These are phyloP conservation scores for Saccharomyces mikatae DNA, from an alignment of 805 yeast species.

Conservation along the genomic window DNA sequence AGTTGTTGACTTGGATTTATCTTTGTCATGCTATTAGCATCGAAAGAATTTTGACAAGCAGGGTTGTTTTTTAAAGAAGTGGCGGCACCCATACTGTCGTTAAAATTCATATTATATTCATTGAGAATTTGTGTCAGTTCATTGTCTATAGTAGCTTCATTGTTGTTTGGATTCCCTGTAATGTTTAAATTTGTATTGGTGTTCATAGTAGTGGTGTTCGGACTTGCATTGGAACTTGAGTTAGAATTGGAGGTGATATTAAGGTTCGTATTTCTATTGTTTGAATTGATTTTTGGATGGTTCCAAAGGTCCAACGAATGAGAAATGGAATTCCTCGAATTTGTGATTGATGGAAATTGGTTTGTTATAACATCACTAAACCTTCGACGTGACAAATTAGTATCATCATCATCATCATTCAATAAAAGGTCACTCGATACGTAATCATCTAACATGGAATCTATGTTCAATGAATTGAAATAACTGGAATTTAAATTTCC, in stretches of 20 bases:
- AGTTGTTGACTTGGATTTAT: neutral
- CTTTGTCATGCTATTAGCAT: neutral
- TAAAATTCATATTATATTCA: slow-evolving; percentile 21
- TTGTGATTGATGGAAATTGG: slow-evolving; percentile 9
- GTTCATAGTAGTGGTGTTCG: neutral
- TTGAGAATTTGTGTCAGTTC: slow-evolving; percentile 19
- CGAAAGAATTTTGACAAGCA: neutral
- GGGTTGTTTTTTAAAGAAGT: neutral
- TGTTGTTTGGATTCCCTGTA: neutral
- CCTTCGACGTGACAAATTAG: slow-evolving; percentile 11
- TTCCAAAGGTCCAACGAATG: slow-evolving; percentile 26
- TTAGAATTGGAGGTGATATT: neutral
- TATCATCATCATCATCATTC: slow-evolving; percentile 3
- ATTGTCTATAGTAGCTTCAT: slow-evolving; percentile 13
- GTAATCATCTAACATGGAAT: slow-evolving; percentile 13
- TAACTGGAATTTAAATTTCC: neutral
- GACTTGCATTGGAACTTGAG: neutral
- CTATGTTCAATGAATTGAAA: neutral
- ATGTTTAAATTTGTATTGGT: slow-evolving; percentile 1
- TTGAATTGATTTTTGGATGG: slow-evolving; percentile 4
- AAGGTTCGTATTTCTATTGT: neutral
- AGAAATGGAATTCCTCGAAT: slow-evolving; percentile 24
- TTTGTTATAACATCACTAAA: slow-evolving; percentile 16
- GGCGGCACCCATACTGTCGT: neutral
- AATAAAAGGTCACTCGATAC: slow-evolving; percentile 8